Evolutionary conservation across 2,329 filamentous ascomycete genomes (phyloP).

Genomic region (Xylaria sp.): DNA sequence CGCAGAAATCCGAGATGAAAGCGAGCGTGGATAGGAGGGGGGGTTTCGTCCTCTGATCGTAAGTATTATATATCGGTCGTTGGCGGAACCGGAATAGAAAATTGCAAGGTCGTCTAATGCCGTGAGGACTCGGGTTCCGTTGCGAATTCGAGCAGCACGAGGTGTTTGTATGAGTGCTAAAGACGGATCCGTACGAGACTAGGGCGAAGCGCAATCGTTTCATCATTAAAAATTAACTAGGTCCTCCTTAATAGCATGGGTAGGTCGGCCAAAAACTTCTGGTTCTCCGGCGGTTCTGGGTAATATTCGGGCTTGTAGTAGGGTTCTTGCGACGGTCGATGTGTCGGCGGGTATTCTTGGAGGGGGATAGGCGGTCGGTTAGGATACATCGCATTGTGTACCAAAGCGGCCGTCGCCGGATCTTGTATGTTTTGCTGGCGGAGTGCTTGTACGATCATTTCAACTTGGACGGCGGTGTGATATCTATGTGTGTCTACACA

Average conservation of each 20-base stretch:
- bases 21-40: background rate
- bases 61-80: background rate
- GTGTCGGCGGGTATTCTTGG: background rate
- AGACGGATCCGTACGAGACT: background rate
- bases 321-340: background rate
- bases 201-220: background rate
- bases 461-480: slow-evolving; percentile 23
- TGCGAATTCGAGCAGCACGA: background rate
- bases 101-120: background rate
- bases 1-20: background rate
- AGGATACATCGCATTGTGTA: slow-evolving; percentile 18
- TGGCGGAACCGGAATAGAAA: background rate
- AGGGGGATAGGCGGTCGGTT: slow-evolving; percentile 6
- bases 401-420: slow-evolving; percentile 9
- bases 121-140: background rate
- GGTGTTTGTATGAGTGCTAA: background rate
- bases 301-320: slow-evolving; percentile 10
- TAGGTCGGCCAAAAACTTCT: slow-evolving; percentile 27
- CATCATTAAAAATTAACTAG: slow-evolving; percentile 7
- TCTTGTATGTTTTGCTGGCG: slow-evolving; percentile 29
- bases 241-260: slow-evolving; percentile 7
- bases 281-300: slow-evolving; percentile 30
- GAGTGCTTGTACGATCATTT: slow-evolving; percentile 27
- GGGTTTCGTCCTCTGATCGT: background rate
- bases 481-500: slow-evolving; percentile 32